Conservation (phyloP, 495 filamentous ascomycete genomes). For the Aeminium ludgeri region DNA sequence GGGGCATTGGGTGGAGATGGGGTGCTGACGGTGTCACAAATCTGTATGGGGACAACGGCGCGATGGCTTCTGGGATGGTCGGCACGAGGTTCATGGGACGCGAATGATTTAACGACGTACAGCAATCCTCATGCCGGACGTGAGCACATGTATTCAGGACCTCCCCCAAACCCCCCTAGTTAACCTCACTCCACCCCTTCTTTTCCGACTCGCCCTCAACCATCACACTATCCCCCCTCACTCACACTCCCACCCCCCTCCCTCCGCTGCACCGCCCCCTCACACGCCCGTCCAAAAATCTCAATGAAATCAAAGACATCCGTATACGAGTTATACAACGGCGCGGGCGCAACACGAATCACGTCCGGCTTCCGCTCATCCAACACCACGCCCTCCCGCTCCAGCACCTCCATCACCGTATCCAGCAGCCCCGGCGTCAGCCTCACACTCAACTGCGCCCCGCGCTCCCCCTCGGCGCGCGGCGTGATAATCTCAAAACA, state of each 20-base stretch:
- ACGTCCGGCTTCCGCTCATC: constrained; percentile 87
- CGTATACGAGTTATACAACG: constrained; percentile 69
- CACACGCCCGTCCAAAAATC: constrained; percentile 36
- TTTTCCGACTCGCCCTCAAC: constrained; percentile 13
- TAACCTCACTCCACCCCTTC: constrained; percentile 19
- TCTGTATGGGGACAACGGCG: constrained; percentile 15
- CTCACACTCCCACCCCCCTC: too few species aligned
- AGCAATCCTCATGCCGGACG: too few species aligned
- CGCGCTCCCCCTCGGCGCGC: constrained; percentile 47
- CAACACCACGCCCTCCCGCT: constrained; percentile 56
- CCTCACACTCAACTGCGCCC: constrained; percentile 71
- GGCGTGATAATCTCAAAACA: constrained; percentile 75
- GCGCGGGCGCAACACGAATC: constrained; percentile 77
- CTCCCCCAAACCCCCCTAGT: constrained; percentile 6
- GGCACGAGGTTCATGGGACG: constrained; percentile 1
- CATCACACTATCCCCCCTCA: constrained; percentile 12
- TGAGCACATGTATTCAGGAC: not conserved
- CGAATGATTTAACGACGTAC: too few species aligned
- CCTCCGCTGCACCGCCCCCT: constrained; percentile 3
- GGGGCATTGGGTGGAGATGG: constrained; percentile 19
- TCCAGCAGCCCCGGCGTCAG: constrained; percentile 53
- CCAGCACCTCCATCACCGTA: constrained; percentile 46
- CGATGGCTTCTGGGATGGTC: constrained; percentile 10
- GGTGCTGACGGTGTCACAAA: constrained; percentile 12
- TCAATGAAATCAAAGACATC: constrained; percentile 66